Percentiles rank a stretch among this genome's conserved stretches.
Conservation (phyloP, 352 stramenopile species). For the Globisporangium takayamanum region DNA sequence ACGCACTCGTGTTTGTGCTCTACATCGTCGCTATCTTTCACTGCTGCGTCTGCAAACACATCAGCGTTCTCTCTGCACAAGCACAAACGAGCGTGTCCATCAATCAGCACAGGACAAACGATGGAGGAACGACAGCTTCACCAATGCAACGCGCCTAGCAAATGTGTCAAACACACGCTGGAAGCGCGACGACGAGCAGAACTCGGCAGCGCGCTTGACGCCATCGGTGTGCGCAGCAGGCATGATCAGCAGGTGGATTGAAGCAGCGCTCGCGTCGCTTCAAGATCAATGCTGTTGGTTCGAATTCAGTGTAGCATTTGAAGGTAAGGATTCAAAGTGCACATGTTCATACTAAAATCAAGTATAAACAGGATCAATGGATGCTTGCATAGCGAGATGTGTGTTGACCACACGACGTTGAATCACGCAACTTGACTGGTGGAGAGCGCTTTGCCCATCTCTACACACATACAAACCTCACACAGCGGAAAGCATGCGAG, state of each 20-base stretch:
- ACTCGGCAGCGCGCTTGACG: conserved; percentile 54
- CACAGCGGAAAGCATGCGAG: not conserved
- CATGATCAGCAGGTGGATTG: not conserved
- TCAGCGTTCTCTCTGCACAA: conserved; percentile 41
- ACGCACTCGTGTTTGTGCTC: conserved; percentile 76
- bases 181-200: conserved; percentile 62
- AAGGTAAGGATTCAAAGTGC: too few species aligned
- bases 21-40: conserved; percentile 47
- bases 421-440: not conserved
- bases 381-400: not conserved
- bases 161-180: conserved; percentile 69
- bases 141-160: conserved; percentile 24
- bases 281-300: not conserved
- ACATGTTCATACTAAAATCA: too few species aligned
- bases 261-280: not conserved
- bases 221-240: conserved; percentile 17
- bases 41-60: conserved; percentile 47
- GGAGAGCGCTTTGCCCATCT: conserved; percentile 1
- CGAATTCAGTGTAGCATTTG: too few species aligned
- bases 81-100: not conserved
- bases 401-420: not conserved
- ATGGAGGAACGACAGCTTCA: too few species aligned
- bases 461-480: not conserved
- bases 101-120: not conserved
- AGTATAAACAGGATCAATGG: not conserved